Evolutionary conservation across 306 rosid species (phyloP).

Genomic region (Adenanthera pavonina): DNA sequence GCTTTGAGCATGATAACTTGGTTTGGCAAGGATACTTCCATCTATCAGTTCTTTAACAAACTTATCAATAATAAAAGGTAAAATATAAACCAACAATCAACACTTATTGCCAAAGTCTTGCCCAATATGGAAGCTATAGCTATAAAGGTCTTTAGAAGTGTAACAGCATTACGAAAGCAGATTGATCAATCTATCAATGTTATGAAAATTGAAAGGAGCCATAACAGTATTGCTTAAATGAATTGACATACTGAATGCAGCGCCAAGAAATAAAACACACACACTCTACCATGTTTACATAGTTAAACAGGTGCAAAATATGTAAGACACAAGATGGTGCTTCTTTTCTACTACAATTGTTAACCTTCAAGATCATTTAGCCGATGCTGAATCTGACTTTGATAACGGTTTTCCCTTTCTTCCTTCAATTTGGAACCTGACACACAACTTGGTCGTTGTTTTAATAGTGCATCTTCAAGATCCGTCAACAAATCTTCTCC

Average conservation of each 20-base stretch:
- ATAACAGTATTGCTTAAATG: neutral
- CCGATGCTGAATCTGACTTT: conserved; percentile 68
- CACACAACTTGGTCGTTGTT: conserved; percentile 54
- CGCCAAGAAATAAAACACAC: conserved; percentile 17
- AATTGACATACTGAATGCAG: conserved; percentile 1
- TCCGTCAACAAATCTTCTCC: conserved; percentile 59
- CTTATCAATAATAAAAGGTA: neutral
- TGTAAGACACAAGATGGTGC: conserved; percentile 4
- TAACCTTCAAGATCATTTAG: conserved; percentile 85
- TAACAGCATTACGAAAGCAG: conserved; percentile 29
- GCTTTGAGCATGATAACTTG: conserved; percentile 28
- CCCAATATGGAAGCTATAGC: conserved; percentile 29
- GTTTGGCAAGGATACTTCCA: conserved; percentile 16
- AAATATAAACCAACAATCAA: conserved; percentile 13
- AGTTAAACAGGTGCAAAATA: conserved; percentile 28
- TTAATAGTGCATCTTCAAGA: conserved; percentile 68
- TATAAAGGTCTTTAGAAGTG: conserved; percentile 26
- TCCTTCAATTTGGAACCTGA: conserved; percentile 63
- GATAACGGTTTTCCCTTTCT: conserved; percentile 61
- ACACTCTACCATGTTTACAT: conserved; percentile 24
- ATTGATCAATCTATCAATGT: neutral
- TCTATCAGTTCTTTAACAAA: conserved; percentile 6
- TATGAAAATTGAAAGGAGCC: conserved; percentile 20
- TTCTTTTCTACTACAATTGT: conserved; percentile 28
- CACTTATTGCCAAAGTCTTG: conserved; percentile 30